Evolutionary conservation across 2,329 filamentous ascomycete genomes (phyloP), one percentile per base, ranked within the genome.

Genomic region (Leptographium radiaticola): DNA sequence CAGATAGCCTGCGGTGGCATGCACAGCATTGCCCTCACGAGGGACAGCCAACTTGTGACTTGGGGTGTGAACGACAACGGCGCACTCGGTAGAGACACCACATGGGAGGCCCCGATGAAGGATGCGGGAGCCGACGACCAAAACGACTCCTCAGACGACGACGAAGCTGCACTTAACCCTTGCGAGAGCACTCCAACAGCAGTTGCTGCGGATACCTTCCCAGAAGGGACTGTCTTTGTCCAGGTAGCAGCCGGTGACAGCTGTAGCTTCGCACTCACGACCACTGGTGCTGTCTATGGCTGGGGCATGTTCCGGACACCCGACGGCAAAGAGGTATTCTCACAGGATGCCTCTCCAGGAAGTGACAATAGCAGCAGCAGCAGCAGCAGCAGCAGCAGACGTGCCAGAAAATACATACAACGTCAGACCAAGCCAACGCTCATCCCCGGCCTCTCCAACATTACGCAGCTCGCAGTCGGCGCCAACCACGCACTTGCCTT

Each of bases 61-160:
- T 86, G 83, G 83, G 83, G 83, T 56, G 82, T 85, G 54, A 86
- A 86, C 63, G 83, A 86, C 63, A 76, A 83, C 59, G 80, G 80
- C 54, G 81, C 83, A 13, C 71, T 86, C 49, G 83, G 82, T 36
- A 72, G 83, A 60, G 74, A 80, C 58, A 83, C 80, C 2, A 66
- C 69, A 4, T 77, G 76, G 69, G 74, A 79, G 6, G 79, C 38
- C 7, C 33, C 16, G 20, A 5, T 53, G 15, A 36, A 25, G 25
- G 44, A 53, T 31, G 53, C 53, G 15, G 18, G 8, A 13, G 50
- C 38, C 16, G 51, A 33, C 16, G 43, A 39, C 38, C 25, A 18
- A 15, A 31, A 18, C 36, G 52, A 45, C 20, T 25, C 18, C 5
- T 44, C 31, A 56, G 72, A 74, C 56, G 70, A 70, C 52, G 75